Conservation (phyloP, 2,329 filamentous ascomycete species). For the Blumeriella jaapii region DNA sequence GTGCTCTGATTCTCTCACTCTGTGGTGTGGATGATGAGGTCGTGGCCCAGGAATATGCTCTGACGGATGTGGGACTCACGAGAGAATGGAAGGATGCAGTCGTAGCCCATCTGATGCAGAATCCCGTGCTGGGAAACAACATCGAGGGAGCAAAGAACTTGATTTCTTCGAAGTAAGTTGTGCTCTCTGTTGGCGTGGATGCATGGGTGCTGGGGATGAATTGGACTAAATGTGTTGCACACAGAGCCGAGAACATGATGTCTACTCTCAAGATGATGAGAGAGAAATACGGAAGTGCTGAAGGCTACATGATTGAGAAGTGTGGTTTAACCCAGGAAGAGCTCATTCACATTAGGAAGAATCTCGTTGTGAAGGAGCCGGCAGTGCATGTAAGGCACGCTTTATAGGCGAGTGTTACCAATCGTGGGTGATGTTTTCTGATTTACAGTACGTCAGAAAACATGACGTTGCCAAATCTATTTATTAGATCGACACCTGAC, state of each 20-base stretch:
- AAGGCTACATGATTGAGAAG: conserved; percentile 47
- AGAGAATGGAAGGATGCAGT: conserved; percentile 38
- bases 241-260: conserved; percentile 38
- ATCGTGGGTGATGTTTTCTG: too few relatives aligned
- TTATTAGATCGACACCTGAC: too few relatives aligned
- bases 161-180: conserved; percentile 29
- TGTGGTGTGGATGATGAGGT: conserved; percentile 46
- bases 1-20: conserved; percentile 52
- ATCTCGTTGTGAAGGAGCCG: conserved; percentile 31
- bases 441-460: too few relatives aligned
- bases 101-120: conserved; percentile 36
- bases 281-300: conserved; percentile 48
- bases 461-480: too few relatives aligned
- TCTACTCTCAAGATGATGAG: conserved; percentile 42
- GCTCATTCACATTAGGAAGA: conserved; percentile 40
- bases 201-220: not conserved
- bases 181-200: not conserved
- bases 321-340: conserved; percentile 46
- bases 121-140: conserved; percentile 34
- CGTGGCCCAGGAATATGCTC: conserved; percentile 56
- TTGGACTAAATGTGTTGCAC: not conserved
- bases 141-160: conserved; percentile 32
- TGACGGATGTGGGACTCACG: conserved; percentile 52
- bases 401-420: too few relatives aligned
- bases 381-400: conserved; percentile 5